These are phyloP conservation scores for Gymnopilus dilepis DNA, from an alignment of 768 basidiomycete genomes.

Conservation along the genomic window DNA sequence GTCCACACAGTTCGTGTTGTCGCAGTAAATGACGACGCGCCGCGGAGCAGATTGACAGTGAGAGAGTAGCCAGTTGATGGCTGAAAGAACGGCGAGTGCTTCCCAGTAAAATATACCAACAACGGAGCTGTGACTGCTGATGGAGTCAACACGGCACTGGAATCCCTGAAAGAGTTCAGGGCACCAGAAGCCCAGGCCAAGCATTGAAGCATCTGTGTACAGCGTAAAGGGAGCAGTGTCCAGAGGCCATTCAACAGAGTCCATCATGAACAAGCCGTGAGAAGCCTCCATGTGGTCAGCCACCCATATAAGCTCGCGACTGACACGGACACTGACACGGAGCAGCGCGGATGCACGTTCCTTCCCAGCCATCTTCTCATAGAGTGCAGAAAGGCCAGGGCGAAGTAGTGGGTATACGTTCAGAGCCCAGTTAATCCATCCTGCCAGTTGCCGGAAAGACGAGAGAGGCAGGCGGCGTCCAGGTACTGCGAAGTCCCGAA, in stretches of 20 bases:
- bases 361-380: constrained; percentile 40
- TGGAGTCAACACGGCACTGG: no score
- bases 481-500: background rate
- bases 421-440: constrained; percentile 45
- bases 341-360: background rate
- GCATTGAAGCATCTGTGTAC: constrained; percentile 31
- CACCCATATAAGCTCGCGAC: constrained; percentile 39
- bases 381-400: constrained; percentile 37
- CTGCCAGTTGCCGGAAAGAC: constrained; percentile 32
- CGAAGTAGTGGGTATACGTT: constrained; percentile 44
- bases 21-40: constrained; percentile 29
- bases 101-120: constrained; percentile 37
- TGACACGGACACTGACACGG: constrained; percentile 33
- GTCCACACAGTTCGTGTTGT: constrained; percentile 38
- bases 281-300: constrained; percentile 22
- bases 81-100: constrained; percentile 27
- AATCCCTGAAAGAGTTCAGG: no score
- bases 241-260: constrained; percentile 18
- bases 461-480: constrained; percentile 9
- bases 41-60: background rate
- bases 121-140: no score
- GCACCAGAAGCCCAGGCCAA: constrained; percentile 36
- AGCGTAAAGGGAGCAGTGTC: constrained; percentile 23
- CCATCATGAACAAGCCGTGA: constrained; percentile 29
- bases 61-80: constrained; percentile 10